These are phyloP conservation scores for Diplotaxis tenuifolia DNA, from an alignment of 345 rosid genomes.

Conservation along the genomic window DNA sequence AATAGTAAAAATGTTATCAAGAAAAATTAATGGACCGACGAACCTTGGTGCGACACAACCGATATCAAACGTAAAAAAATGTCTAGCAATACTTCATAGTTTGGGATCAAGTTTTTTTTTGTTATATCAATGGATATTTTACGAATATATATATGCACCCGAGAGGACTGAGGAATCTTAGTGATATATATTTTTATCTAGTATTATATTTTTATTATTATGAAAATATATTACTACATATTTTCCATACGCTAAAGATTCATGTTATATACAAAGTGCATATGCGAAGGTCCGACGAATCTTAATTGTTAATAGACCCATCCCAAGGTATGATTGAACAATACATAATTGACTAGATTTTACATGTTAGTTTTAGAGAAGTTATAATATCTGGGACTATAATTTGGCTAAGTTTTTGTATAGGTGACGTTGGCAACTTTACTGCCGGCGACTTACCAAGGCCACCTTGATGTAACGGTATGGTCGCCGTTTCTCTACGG, in stretches of 20 bases:
- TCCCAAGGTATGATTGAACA: background rate
- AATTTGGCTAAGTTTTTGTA: background rate
- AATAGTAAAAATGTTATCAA: background rate
- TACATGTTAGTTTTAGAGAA: background rate
- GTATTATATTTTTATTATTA: too few relatives aligned
- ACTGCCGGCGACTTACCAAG: conserved; percentile 65
- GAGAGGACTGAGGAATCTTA: background rate
- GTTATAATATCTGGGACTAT: background rate
- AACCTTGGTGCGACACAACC: background rate
- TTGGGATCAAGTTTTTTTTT: background rate
- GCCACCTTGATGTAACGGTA: conserved; percentile 49
- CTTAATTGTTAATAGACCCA: background rate
- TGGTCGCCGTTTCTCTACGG: conserved; percentile 78
- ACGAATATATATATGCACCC: background rate
- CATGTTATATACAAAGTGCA: background rate
- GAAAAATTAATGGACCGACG: background rate
- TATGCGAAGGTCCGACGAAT: background rate
- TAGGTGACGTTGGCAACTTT: conserved; percentile 48
- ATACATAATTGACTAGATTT: background rate
- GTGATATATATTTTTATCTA: background rate
- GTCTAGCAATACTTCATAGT: background rate
- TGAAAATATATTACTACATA: too few relatives aligned
- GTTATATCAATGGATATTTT: background rate
- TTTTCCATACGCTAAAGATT: background rate
- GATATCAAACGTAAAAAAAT: background rate